These are phyloP conservation scores for Lipomyces kockii DNA, from an alignment of 805 yeast species.

Conservation along the genomic window DNA sequence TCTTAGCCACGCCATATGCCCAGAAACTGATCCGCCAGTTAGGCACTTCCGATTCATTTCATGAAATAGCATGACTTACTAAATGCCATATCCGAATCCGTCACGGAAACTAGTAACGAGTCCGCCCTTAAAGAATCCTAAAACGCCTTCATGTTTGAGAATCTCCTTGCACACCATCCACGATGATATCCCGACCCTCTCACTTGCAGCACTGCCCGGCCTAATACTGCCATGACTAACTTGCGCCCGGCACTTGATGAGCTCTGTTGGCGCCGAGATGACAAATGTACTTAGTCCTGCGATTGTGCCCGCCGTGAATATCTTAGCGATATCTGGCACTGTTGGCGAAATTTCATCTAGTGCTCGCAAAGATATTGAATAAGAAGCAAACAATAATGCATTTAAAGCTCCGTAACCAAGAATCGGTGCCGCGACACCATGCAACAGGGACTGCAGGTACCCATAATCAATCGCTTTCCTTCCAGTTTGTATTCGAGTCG, in stretches of 20 bases:
- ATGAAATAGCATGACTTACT: conserved; percentile 28
- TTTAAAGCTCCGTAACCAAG: conserved; percentile 40
- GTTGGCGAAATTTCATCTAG: conserved; percentile 13
- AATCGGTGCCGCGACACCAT: conserved; percentile 41
- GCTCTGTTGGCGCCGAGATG: conserved; percentile 38
- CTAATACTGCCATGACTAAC: conserved; percentile 15
- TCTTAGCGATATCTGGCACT: conserved; percentile 14
- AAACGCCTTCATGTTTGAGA: conserved; percentile 28
- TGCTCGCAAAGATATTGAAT: conserved; percentile 16
- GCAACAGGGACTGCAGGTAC: conserved; percentile 18
- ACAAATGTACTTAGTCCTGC: conserved; percentile 39
- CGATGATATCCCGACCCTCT: conserved; percentile 22
- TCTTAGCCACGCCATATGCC: conserved; percentile 29
- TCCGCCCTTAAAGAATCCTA: conserved; percentile 38
- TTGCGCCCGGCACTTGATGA: conserved; percentile 38
- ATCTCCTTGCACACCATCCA: conserved; percentile 29
- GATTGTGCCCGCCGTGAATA: conserved; percentile 36
- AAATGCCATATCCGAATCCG: conserved; percentile 40
- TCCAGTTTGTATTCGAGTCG: background rate
- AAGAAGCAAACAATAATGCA: conserved; percentile 32
- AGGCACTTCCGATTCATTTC: background rate
- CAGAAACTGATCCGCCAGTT: conserved; percentile 18
- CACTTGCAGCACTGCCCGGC: conserved; percentile 5
- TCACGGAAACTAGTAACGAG: conserved; percentile 37
- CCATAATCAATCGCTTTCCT: background rate